phyloP scores from a whole-genome alignment of 2,329 filamentous ascomycete genomes.

The Aspergillus pseudoglaucus region DNA sequence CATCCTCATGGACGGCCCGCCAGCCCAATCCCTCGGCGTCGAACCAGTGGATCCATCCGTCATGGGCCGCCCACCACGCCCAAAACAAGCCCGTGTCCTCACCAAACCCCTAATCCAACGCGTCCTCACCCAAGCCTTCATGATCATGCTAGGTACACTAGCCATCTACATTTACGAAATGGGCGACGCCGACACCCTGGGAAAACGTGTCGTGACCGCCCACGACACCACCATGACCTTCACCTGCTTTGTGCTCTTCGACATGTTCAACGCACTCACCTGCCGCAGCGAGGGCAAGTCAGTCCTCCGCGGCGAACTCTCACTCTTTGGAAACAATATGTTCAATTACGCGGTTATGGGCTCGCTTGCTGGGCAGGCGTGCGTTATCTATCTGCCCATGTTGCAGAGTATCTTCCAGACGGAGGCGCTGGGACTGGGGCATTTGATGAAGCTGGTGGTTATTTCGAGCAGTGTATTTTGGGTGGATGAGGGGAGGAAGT shows the following conservation, averaged over 20 bases:
- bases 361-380: conserved; percentile 74
- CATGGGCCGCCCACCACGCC: conserved; percentile 83
- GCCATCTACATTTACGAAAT: conserved; percentile 89
- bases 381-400: conserved; percentile 92
- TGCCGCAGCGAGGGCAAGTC: conserved; percentile 91
- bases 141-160: conserved; percentile 92
- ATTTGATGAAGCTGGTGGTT: conserved; percentile 65
- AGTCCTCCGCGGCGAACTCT: conserved; percentile 76
- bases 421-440: conserved; percentile 67
- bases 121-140: conserved; percentile 75
- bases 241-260: conserved; percentile 96
- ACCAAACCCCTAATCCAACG: conserved; percentile 74
- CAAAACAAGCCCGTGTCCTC: conserved; percentile 83
- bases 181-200: conserved; percentile 56
- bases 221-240: conserved; percentile 99
- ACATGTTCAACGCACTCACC: conserved; percentile 97
- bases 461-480: conserved; percentile 90
- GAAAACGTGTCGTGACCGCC: conserved; percentile 65
- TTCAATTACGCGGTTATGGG: conserved; percentile 95
- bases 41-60: conserved; percentile 91
- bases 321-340: conserved; percentile 77
- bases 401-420: conserved; percentile 95
- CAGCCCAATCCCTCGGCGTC: conserved; percentile 92
- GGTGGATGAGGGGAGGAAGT: conserved; percentile 88
- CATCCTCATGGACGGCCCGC: conserved; percentile 98